phyloP scores from a whole-genome alignment of 805 yeast genomes.

The Sungouiozyma intestinalis region DNA sequence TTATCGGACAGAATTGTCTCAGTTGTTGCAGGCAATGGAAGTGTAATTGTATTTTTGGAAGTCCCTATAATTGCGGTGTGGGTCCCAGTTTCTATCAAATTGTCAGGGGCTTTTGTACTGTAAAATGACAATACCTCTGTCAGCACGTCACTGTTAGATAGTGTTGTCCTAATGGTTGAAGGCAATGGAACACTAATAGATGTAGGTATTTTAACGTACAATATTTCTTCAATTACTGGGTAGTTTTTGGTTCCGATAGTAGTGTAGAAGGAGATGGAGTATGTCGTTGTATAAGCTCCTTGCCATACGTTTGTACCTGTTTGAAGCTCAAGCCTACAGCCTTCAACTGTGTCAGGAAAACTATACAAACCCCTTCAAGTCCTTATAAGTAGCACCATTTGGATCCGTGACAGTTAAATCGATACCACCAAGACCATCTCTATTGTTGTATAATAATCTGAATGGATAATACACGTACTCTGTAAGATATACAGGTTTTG shows the following conservation, averaged over 20 bases:
- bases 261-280: background rate
- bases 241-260: background rate
- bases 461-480: conserved; percentile 20
- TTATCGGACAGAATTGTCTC: background rate
- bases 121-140: background rate
- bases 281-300: background rate
- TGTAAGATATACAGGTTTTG: conserved; percentile 5
- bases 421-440: conserved; percentile 3
- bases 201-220: background rate
- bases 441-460: conserved; percentile 14
- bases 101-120: background rate
- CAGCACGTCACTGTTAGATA: background rate
- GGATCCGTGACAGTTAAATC: conserved; percentile 8
- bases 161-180: background rate
- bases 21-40: background rate
- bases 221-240: background rate
- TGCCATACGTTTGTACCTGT: conserved; percentile 1
- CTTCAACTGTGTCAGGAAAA: background rate
- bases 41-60: background rate
- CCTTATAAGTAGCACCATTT: conserved; percentile 5
- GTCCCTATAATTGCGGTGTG: background rate
- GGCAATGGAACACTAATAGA: background rate
- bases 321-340: background rate
- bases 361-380: conserved; percentile 5
- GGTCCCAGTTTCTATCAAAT: background rate